These are phyloP conservation scores for Phaeotremella skinneri DNA, from an alignment of 768 basidiomycete species.

Conservation along the genomic window DNA sequence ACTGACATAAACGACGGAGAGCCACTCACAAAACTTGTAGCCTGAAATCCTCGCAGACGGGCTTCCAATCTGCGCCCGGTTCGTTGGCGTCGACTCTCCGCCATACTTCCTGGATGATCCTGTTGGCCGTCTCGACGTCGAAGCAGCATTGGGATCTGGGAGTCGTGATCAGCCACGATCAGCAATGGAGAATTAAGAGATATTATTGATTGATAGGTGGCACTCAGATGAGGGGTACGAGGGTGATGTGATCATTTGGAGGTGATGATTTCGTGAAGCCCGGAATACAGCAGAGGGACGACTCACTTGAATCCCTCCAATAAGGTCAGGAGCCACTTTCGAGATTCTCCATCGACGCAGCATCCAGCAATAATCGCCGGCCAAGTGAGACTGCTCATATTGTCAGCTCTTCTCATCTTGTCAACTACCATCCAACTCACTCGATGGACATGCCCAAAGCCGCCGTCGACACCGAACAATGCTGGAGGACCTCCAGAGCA, in stretches of 20 bases:
- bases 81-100: conserved; percentile 33
- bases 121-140: conserved; percentile 45
- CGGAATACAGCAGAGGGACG: too few species aligned
- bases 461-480: conserved; percentile 46
- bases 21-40: conserved; percentile 42
- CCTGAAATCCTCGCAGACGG: conserved; percentile 42
- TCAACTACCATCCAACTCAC: conserved; percentile 22
- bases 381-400: conserved; percentile 37
- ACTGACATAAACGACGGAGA: too few species aligned
- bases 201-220: too few species aligned
- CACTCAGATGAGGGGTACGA: too few species aligned
- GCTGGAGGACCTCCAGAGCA: conserved; percentile 39
- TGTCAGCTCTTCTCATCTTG: not conserved
- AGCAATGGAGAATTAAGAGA: too few species aligned
- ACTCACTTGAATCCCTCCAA: conserved; percentile 48
- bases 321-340: conserved; percentile 43
- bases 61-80: conserved; percentile 37
- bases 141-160: conserved; percentile 47
- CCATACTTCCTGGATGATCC: conserved; percentile 46
- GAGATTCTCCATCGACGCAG: conserved; percentile 29
- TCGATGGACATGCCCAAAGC: conserved; percentile 49
- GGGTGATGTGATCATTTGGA: too few species aligned
- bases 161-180: not conserved
- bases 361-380: conserved; percentile 48
- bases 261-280: too few species aligned